Base-by-base conservation (phyloP, 1,284 basidiomycete genomes). In the Papiliotrema terrestris region DNA sequence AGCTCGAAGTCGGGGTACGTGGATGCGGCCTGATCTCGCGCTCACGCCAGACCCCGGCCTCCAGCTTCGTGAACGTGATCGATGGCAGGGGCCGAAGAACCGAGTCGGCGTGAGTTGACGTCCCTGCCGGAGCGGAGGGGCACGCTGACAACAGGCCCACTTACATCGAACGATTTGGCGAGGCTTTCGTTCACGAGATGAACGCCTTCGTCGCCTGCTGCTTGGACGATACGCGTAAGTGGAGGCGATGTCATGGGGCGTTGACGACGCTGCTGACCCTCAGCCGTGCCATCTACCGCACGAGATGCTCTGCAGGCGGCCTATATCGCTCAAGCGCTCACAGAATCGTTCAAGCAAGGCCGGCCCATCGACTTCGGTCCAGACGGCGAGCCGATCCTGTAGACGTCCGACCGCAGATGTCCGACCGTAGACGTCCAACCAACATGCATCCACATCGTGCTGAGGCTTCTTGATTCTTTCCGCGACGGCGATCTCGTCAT, bases 111-210 rank as follows among this genome's bases (percentile, higher is more conserved):
- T 48, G 29, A 48, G 45, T 45, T 8, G 15, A 44, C 42, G 20
- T n/a, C 22, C 19, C 9, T 22, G 44, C 44, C 3, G 11, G 11
- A 6, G 23, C 22, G 23, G 20, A 17, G 25, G 22, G 8, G 8
- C 23, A 29, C 3, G 15, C 15, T 45, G 8, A 45, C 8, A 41
- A 17, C 17, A 49, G 47, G 14, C 58, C 58, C n/a, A 56, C 58
- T 14, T 60, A 58, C 52, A 56, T 54, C 14, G 61, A 58, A 41
- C 56, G 59, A 17, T 68, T 61, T 54, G 35, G 54, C 20, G 59
- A 63, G 13, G 65, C 66, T 15, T 66, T 68, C 47, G 55, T 66
- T 37, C 44, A 42, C 45, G 66, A 68, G 38, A 45, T 57, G 19
- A 52, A 54, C 25, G 54, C 36, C 19, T 65, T 65, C 43, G 47